Percentiles rank a stretch among this genome's conserved stretches.
These are phyloP conservation scores for Tetrahymena elliotti DNA, from an alignment of 73 alveolate species.

Conservation along the genomic window DNA sequence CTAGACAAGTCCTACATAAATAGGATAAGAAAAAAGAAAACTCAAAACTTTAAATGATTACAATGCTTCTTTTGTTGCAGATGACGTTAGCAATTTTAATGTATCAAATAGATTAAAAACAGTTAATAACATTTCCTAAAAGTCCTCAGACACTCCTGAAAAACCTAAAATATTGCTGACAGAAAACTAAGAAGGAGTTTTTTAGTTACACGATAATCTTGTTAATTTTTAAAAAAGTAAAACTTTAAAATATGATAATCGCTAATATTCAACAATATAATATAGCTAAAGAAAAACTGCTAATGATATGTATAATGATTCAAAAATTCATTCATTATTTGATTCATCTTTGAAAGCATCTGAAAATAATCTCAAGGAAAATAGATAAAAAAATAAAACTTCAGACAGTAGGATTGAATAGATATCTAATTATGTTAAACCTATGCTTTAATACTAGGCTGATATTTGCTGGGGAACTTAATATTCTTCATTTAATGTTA, in stretches of 20 bases:
- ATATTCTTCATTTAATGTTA: not conserved
- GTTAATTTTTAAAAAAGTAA: not conserved
- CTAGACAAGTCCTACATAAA: not conserved
- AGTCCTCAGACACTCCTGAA: not conserved
- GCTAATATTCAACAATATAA: not conserved
- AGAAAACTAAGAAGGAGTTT: not conserved
- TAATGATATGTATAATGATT: not conserved
- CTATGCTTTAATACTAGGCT: not conserved
- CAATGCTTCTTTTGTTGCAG: not conserved
- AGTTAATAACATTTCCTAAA: not conserved
- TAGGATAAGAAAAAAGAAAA: not conserved
- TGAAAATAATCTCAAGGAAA: not conserved
- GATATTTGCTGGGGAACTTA: not conserved
- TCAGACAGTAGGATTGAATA: not conserved
- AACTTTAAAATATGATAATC: not conserved
- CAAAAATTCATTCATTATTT: not conserved
- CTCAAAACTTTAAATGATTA: not conserved
- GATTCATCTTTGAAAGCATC: not conserved
- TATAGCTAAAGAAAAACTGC: not conserved
- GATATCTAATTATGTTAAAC: not conserved
- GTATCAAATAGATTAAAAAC: not conserved
- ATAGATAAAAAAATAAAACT: not conserved
- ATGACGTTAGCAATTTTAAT: not conserved
- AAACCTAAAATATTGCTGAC: not conserved
- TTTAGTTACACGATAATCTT: not conserved